Base-by-base conservation (phyloP, 495 filamentous ascomycete genomes). In the Pseudoneurospora amorphoporcata region DNA sequence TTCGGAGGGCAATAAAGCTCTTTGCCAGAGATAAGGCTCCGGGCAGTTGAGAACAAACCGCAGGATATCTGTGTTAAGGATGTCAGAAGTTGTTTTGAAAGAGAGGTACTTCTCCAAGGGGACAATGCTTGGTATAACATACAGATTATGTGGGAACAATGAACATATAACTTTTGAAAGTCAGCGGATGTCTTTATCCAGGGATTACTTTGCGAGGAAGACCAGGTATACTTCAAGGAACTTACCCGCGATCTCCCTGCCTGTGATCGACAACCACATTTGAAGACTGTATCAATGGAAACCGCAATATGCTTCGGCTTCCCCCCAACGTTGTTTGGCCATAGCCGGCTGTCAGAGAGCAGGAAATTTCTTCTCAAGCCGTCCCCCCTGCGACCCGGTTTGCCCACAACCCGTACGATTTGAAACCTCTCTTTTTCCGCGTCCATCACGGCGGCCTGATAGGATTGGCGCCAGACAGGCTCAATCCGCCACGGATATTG, bases 261-360 rank as follows among this genome's bases (percentile, higher is more conserved):
- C 23, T 23, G 23, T 17, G 3, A 42, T 3, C 0, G 9, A 23
- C 45, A 47, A 23, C 9, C 8, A 23, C n/a, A 47, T 23, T 47
- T 19, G 45, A 23, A 3, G 2, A 47, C 8, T 3, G n/a, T 23
- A 23, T 1, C 45, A 47, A 47, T 47, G 8, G 45, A 47, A 23
- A 47, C 45, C 0, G 45, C 19, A 23, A 10, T 4, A 19, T 6
- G 7, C 17, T 45, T n/a, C 5, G 0, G 40, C 40, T 4, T 41
- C 0, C 5, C 12, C 40, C 14, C 4, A 0, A 0, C 1, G 12
- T 42, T 4, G 2, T 0, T 2, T 16, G 2, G 4, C 14, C 7
- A 45, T 6, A 9, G 3, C 0, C 2, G n/a, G 3, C n/a, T 0
- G 8, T 47, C 43, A 7, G 0, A 47, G 6, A 47, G 19, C n/a